A percentile compares a stretch with the other conserved stretches of the same genome.
Evolutionary conservation across 2,329 filamentous ascomycete species (phyloP).

Genomic region (Talaromyces funiculosus): DNA sequence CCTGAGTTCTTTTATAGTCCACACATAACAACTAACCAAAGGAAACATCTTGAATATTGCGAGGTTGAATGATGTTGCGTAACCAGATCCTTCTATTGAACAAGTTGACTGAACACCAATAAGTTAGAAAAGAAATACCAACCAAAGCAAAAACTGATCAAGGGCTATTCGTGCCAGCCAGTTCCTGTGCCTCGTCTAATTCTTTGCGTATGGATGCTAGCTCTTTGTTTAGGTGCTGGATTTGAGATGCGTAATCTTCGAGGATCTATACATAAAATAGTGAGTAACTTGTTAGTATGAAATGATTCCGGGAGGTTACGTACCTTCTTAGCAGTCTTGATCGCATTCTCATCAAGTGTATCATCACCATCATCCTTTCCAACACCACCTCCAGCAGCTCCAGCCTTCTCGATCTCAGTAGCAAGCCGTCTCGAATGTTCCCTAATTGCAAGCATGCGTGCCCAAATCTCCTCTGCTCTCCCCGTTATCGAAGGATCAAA

Average conservation of each 20-base stretch:
- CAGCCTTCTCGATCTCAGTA: conserved; percentile 54
- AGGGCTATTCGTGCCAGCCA: conserved; percentile 20
- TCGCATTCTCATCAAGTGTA: conserved; percentile 52
- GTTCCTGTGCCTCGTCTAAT: conserved; percentile 51
- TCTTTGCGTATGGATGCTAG: conserved; percentile 55
- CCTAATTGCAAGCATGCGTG: conserved; percentile 57
- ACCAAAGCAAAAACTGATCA: conserved; percentile 10
- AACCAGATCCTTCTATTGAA: neutral
- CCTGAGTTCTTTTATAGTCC: neutral
- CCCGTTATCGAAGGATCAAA: conserved; percentile 57
- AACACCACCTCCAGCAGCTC: conserved; percentile 23
- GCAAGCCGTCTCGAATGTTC: conserved; percentile 56
- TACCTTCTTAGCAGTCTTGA: conserved; percentile 58
- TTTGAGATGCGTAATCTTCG: conserved; percentile 46
- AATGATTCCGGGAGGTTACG: conserved; percentile 10
- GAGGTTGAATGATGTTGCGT: neutral
- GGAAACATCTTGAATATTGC: neutral
- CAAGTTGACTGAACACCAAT: neutral
- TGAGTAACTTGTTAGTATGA: neutral
- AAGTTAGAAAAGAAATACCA: neutral
- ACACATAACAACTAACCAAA: neutral
- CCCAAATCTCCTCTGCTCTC: conserved; percentile 62
- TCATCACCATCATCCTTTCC: conserved; percentile 37
- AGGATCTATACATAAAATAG: conserved; percentile 37
- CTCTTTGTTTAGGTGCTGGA: conserved; percentile 57